Evolutionary conservation across 2,329 filamentous ascomycete genomes (phyloP), one percentile per base, ranked within the genome.

Genomic region (Ceratocystis cubensis): DNA sequence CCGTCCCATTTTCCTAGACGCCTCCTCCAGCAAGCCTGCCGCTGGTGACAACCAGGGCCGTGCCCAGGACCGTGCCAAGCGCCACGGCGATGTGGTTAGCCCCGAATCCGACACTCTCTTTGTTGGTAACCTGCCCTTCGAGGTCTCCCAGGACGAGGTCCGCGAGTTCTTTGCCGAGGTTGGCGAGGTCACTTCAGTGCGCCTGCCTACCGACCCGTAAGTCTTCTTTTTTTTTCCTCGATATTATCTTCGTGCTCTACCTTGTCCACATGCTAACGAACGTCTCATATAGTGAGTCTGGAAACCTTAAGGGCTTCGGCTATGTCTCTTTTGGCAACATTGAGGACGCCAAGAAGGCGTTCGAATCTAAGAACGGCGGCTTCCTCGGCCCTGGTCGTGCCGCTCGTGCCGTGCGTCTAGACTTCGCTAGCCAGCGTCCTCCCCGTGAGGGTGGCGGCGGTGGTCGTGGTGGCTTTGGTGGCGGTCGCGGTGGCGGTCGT

Each of bases 51-150:
- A 76, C 61, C 76, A 79, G 69, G 78, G 80, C 69, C 84, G 87
- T 70, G 84, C 85, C 70, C 78, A 80, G 71, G 82, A 88, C 70
- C 84, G 86, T 61, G 84, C 86, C 71, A 76, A 80, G 75, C 82
- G 84, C 74, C 93, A 87, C 75, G 92, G 92, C 70, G 92, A 96
- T 76, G 81, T 84, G 71, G 80, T 86, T 74, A 92, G 88, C 80
- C 84, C 88, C 69, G 87, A 89, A 75, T 89, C 86, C 75, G 88
- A 92, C 71, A 96, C 92, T 53, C 83, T 96, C 68, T 96, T 94
- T 78, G 85, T 96, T 71, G 92, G 91, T 73, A 96, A 96, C 82
- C 80, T 96, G 71, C 86, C 89, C 63, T 96, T 95, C 78, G 85
- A 89, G 70, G 85, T 87, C 72, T 85, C 88, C 73, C 88, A 95